Percentiles rank a stretch among this genome's conserved stretches.
phyloP scores from a whole-genome alignment of 108 stramenopile species.

The Craspedostauros australis region DNA sequence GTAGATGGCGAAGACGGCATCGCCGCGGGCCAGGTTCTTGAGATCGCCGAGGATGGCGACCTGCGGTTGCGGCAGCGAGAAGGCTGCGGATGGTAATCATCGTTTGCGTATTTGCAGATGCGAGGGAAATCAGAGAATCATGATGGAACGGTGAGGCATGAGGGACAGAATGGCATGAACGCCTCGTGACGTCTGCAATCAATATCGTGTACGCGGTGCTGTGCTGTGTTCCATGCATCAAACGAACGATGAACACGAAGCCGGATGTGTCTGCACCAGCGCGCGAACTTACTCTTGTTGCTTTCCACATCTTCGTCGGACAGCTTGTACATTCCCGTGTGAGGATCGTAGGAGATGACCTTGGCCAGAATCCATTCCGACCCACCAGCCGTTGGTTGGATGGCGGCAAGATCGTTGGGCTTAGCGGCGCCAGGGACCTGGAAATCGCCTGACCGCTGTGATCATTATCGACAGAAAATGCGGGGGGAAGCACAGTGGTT shows the following conservation, averaged over 20 bases:
- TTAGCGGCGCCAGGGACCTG: conserved; percentile 24
- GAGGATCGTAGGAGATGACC: conserved; percentile 58
- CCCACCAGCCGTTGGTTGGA: conserved; percentile 49
- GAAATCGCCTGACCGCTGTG: conserved; percentile 34
- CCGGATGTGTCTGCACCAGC: too few species aligned
- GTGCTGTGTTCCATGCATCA: too few species aligned
- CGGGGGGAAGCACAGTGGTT: neutral
- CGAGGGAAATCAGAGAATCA: neutral
- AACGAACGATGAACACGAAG: too few species aligned
- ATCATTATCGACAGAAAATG: neutral
- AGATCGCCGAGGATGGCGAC: conserved; percentile 47
- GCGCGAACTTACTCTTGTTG: conserved; percentile 54
- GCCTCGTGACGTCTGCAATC: too few species aligned
- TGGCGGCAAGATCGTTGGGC: conserved; percentile 70
- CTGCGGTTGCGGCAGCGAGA: conserved; percentile 57
- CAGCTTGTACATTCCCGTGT: conserved; percentile 59
- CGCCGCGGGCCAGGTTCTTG: conserved; percentile 37
- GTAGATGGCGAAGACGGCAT: conserved; percentile 74
- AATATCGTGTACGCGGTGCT: too few species aligned
- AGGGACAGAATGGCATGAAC: neutral
- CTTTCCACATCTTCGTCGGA: conserved; percentile 77
- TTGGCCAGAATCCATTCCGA: conserved; percentile 86
- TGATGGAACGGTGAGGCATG: neutral
- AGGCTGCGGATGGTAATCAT: conserved; percentile 25
- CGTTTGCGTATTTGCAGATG: neutral